Evolutionary conservation across 352 stramenopile genomes (phyloP).

Genomic region (Halophytophthora polymorphica): DNA sequence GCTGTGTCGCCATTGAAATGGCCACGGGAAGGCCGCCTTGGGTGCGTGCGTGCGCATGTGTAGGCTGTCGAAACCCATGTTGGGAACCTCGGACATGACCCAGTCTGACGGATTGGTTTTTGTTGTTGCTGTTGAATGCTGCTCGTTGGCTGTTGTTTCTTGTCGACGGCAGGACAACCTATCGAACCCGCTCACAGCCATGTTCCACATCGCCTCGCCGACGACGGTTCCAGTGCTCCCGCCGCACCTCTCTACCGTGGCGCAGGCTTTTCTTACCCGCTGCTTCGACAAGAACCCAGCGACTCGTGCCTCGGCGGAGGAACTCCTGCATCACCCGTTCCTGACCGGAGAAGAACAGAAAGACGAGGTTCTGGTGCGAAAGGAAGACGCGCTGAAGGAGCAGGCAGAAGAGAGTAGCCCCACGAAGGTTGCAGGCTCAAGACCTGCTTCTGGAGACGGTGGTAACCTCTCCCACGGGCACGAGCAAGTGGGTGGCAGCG

Average conservation of each 20-base stretch:
- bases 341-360: constrained; percentile 9
- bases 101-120: too few relatives aligned
- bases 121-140: neutral
- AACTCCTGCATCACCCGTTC: constrained; percentile 80
- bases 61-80: neutral
- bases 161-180: constrained; percentile 46
- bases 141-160: too few relatives aligned
- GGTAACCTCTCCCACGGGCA: too few relatives aligned
- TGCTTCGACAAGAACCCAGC: constrained; percentile 67
- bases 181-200: constrained; percentile 74
- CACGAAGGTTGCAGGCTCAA: too few relatives aligned
- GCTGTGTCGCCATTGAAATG: constrained; percentile 90
- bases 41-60: constrained; percentile 25
- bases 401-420: too few relatives aligned
- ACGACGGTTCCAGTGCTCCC: constrained; percentile 52
- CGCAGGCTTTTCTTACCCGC: constrained; percentile 40
- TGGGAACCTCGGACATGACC: neutral
- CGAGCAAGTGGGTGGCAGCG: neutral
- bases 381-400: too few relatives aligned
- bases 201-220: constrained; percentile 81
- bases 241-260: constrained; percentile 28
- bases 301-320: constrained; percentile 71
- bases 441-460: too few relatives aligned
- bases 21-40: constrained; percentile 84
- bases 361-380: neutral